phyloP scores from a whole-genome alignment of 106 monocot species.

The Platanthera guangdongensis region DNA sequence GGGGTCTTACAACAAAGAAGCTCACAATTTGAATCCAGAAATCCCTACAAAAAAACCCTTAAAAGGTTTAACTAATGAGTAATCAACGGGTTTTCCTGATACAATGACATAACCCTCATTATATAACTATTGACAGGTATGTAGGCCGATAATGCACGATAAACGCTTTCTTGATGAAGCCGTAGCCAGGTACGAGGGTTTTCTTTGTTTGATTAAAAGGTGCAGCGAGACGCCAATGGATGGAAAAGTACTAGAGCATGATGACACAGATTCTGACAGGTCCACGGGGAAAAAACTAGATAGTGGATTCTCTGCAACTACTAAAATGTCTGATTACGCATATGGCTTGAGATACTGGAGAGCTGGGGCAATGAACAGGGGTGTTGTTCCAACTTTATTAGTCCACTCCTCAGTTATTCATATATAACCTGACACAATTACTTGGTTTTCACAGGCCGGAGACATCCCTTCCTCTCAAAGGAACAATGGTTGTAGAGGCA shows the following conservation, averaged over 20 bases:
- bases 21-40: too few species aligned
- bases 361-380: conserved; percentile 78
- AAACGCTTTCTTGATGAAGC: conserved; percentile 53
- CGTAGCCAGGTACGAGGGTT: conserved; percentile 74
- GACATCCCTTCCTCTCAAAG: conserved; percentile 25
- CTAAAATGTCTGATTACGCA: conserved; percentile 58
- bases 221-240: conserved; percentile 58
- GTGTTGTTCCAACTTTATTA: conserved; percentile 44
- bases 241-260: conserved; percentile 79
- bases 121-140: conserved; percentile 45
- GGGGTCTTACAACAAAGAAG: too few species aligned
- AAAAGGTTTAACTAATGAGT: too few species aligned
- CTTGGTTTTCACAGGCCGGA: neutral
- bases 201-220: conserved; percentile 75
- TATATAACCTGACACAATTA: neutral
- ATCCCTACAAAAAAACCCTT: too few species aligned
- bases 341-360: conserved; percentile 87
- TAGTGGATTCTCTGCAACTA: conserved; percentile 71
- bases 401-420: conserved; percentile 11
- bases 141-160: conserved; percentile 54
- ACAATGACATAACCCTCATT: neutral
- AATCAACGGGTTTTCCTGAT: neutral
- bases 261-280: conserved; percentile 87
- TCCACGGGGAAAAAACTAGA: conserved; percentile 77
- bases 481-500: conserved; percentile 59